phyloP scores from a whole-genome alignment of 2,329 filamentous ascomycete genomes.

The Calonectria pteridis region DNA sequence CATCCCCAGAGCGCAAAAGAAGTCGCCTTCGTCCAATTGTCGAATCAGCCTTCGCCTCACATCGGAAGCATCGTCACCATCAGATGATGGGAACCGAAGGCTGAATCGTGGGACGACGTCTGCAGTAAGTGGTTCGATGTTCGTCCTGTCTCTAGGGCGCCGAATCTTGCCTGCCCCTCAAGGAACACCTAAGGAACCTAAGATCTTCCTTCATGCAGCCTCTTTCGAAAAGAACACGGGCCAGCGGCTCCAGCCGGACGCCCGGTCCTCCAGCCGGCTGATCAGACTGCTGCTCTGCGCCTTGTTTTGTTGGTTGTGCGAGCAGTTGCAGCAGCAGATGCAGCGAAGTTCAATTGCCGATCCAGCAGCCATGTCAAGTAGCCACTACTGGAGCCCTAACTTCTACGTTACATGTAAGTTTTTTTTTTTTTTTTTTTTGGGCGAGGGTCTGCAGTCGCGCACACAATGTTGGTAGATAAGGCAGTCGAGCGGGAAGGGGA shows the following conservation, averaged over 20 bases:
- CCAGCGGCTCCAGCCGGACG: slow-evolving; percentile 41
- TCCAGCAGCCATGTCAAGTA: background rate
- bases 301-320: background rate
- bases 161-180: slow-evolving; percentile 30
- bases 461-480: background rate
- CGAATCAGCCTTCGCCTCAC: slow-evolving; percentile 20
- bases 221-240: slow-evolving; percentile 37
- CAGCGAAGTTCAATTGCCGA: background rate
- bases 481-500: slow-evolving; percentile 3
- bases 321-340: background rate
- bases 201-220: slow-evolving; percentile 34
- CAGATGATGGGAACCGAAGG: slow-evolving; percentile 39
- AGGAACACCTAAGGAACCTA: slow-evolving; percentile 27
- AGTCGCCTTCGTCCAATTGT: slow-evolving; percentile 17
- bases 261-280: slow-evolving; percentile 31
- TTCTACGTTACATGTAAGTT: background rate
- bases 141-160: slow-evolving; percentile 41
- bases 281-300: slow-evolving; percentile 4
- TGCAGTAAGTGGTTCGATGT: slow-evolving; percentile 45
- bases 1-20: slow-evolving; percentile 21
- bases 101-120: slow-evolving; percentile 39
- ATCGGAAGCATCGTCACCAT: slow-evolving; percentile 35
- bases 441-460: background rate
- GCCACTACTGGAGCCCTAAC: background rate
- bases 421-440: too few species aligned